Base-by-base conservation (phyloP, 345 rosid species). In the Camelina sativa region DNA sequence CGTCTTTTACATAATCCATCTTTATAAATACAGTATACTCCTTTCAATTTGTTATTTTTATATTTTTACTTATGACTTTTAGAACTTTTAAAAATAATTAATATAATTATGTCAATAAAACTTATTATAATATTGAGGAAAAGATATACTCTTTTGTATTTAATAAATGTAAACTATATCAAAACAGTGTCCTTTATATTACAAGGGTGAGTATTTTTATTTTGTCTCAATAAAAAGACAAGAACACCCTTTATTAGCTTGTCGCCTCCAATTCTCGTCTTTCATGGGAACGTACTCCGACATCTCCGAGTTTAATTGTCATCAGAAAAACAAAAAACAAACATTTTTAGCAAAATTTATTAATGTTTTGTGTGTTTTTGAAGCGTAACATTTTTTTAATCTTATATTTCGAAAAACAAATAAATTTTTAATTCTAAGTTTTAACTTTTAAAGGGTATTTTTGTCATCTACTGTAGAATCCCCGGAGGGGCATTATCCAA, bases 401-500 rank as follows among this genome's bases (percentile, higher is more conserved):
- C 0, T 6, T n/a, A n/a, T n/a, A n/a, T n/a, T n/a, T n/a, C n/a
- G n/a, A n/a, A n/a, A n/a, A n/a, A n/a, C n/a, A n/a, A n/a, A n/a
- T n/a, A n/a, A n/a, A n/a, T n/a, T 28, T 28, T 28, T 28, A 28
- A 28, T 28, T 5, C 30, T 28, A 28, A 5, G 30, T 28, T 28
- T 28, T 28, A 28, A 5, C 5, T 28, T 28, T 28, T 8, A 2
- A 60, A 70, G 61, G 41, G 6, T 70, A 37, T 17, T 56, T 56
- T 19, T 4, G 46, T 62, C 35, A 34, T 58, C 37, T 3, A 7
- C 12, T 43, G 32, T 73, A 96, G 99, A 50, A 83, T 96, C 76
- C 98, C 99, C 4, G 99, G 99, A 81, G 82, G 85, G 72, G 68
- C 96, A 1, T 81, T 89, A 3, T 86, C 86, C 10, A 86, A 64